Conservation (phyloP, 768 basidiomycete species). For the Boletus speciosus region DNA sequence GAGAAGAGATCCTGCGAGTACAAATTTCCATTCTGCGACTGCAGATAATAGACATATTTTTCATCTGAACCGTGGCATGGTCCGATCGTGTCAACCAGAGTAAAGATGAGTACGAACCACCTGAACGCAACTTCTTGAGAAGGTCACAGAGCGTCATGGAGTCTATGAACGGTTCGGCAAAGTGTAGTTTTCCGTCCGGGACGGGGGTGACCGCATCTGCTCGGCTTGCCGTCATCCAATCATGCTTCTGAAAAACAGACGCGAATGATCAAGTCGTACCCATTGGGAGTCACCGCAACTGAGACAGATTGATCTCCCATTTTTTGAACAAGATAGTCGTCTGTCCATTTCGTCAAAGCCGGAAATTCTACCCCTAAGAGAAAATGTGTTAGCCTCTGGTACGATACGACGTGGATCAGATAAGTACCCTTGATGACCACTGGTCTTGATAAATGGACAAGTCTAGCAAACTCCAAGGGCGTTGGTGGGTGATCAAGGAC, state of each 20-base stretch:
- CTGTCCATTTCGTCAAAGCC: constrained; percentile 57
- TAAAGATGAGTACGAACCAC: constrained; percentile 17
- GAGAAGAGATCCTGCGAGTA: constrained; percentile 48
- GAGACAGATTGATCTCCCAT: constrained; percentile 59
- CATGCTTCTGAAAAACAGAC: constrained; percentile 4
- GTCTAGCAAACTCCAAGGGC: constrained; percentile 62
- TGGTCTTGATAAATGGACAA: constrained; percentile 68
- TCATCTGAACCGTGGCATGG: constrained; percentile 1
- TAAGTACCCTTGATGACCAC: constrained; percentile 66
- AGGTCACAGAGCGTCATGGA: constrained; percentile 63
- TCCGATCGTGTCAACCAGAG: not conserved
- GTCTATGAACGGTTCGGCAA: constrained; percentile 70
- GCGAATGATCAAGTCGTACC: constrained; percentile 43
- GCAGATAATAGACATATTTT: constrained; percentile 62
- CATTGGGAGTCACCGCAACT: constrained; percentile 80
- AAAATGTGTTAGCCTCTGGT: not conserved
- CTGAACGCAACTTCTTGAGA: constrained; percentile 39
- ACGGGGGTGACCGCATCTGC: constrained; percentile 70
- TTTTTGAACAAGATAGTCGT: constrained; percentile 53
- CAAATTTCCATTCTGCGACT: constrained; percentile 91
- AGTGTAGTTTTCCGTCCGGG: constrained; percentile 57
- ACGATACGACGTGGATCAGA: not conserved
- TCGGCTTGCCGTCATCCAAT: constrained; percentile 41
- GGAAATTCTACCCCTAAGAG: constrained; percentile 46
- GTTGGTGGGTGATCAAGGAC: constrained; percentile 55